These are phyloP conservation scores for Arabidopsis hybrid DNA, from an alignment of 441 rosid species.

Conservation along the genomic window DNA sequence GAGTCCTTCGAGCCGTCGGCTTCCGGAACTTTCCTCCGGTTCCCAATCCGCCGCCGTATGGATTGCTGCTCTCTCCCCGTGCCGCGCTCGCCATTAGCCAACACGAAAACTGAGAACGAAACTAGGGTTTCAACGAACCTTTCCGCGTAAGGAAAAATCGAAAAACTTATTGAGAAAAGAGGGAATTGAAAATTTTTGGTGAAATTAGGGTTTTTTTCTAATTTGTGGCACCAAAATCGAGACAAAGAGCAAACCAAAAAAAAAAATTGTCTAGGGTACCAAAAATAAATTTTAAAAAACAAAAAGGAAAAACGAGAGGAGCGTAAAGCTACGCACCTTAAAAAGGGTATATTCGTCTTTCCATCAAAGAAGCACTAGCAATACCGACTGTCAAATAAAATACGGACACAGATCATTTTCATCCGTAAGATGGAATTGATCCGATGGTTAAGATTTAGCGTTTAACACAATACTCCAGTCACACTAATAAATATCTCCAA, in stretches of 20 bases:
- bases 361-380: neutral
- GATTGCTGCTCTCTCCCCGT: conserved; percentile 57
- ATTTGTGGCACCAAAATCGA: conserved; percentile 41
- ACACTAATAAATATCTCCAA: conserved; percentile 6
- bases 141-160: conserved; percentile 40
- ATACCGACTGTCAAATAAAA: conserved; percentile 19
- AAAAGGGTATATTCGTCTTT: conserved; percentile 42
- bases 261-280: conserved; percentile 8
- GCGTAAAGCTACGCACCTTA: conserved; percentile 40
- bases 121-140: conserved; percentile 52
- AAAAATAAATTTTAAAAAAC: neutral
- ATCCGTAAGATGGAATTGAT: conserved; percentile 24
- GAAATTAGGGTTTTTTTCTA: conserved; percentile 54
- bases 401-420: neutral
- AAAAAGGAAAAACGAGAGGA: conserved; percentile 30
- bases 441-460: conserved; percentile 14
- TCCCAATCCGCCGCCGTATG: conserved; percentile 58
- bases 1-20: conserved; percentile 58
- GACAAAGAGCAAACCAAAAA: neutral
- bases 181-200: neutral
- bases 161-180: conserved; percentile 25
- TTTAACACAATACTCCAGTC: neutral
- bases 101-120: conserved; percentile 35
- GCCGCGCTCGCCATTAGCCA: conserved; percentile 69
- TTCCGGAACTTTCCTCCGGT: conserved; percentile 85